Percentiles rank a stretch among this genome's conserved stretches.
Evolutionary conservation across 768 basidiomycete genomes (phyloP).

Genomic region (Tricholoma furcatifolium): DNA sequence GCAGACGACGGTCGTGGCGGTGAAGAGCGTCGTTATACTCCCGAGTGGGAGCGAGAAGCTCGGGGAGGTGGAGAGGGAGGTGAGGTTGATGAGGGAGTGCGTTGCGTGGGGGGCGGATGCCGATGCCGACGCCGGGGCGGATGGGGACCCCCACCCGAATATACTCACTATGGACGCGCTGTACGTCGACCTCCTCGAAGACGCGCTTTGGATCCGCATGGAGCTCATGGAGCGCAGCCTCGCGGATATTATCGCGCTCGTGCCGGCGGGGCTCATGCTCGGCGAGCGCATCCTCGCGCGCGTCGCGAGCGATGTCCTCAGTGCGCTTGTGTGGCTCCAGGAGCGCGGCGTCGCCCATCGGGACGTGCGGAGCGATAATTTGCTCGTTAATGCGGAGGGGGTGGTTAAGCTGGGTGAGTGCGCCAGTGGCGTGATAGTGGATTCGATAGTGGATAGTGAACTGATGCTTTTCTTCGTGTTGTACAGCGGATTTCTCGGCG

Average conservation of each 20-base stretch:
- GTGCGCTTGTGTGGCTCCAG: constrained; percentile 66
- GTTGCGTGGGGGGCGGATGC: constrained; percentile 17
- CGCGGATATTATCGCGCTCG: constrained; percentile 73
- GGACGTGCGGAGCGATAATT: constrained; percentile 82
- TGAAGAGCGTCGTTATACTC: constrained; percentile 69
- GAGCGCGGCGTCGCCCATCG: constrained; percentile 72
- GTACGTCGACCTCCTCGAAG: constrained; percentile 65
- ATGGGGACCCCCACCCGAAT: constrained; percentile 58
- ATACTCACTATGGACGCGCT: constrained; percentile 66
- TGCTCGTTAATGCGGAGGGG: constrained; percentile 68
- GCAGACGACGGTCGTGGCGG: constrained; percentile 56
- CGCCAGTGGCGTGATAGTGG: too few relatives aligned
- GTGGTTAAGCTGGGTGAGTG: constrained; percentile 70
- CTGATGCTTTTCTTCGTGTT: neutral
- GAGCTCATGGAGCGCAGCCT: constrained; percentile 88
- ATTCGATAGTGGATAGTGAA: neutral
- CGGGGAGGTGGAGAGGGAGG: constrained; percentile 58
- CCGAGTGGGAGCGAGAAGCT: constrained; percentile 63
- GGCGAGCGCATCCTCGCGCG: constrained; percentile 70
- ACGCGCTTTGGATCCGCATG: constrained; percentile 84
- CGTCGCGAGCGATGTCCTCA: constrained; percentile 73
- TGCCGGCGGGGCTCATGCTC: constrained; percentile 58
- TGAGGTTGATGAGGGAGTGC: constrained; percentile 53
- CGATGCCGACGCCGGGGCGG: constrained; percentile 59
- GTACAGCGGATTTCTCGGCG: constrained; percentile 75